Evolutionary conservation across 2,329 filamentous ascomycete genomes (phyloP).

Genomic region (Pseudodiploospora longispora): DNA sequence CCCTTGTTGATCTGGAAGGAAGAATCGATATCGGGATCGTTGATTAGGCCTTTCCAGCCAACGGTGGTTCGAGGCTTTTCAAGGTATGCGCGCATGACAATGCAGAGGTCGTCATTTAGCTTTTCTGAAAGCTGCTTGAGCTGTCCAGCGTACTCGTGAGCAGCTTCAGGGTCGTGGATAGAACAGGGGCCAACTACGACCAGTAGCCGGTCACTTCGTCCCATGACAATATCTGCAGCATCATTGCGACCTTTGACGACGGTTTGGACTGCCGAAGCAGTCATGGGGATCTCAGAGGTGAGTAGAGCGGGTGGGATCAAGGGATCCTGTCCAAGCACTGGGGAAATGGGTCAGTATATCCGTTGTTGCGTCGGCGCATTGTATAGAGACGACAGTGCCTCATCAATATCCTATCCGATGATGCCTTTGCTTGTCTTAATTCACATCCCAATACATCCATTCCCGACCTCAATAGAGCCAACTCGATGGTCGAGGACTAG

Average conservation of each 20-base stretch:
- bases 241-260: conserved; percentile 64
- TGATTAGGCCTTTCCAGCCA: conserved; percentile 98
- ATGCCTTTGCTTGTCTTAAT: too few species aligned
- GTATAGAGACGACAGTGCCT: too few species aligned
- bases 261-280: conserved; percentile 53
- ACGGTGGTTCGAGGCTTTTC: conserved; percentile 98
- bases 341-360: conserved; percentile 12
- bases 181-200: conserved; percentile 95
- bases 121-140: conserved; percentile 71
- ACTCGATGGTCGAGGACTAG: too few species aligned
- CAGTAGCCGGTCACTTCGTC: conserved; percentile 75
- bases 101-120: conserved; percentile 74
- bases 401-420: too few species aligned
- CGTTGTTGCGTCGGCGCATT: not conserved
- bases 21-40: conserved; percentile 95
- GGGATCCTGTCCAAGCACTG: conserved; percentile 90
- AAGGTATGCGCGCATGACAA: conserved; percentile 97
- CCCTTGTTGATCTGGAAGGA: conserved; percentile 99
- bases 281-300: conserved; percentile 73
- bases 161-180: conserved; percentile 85
- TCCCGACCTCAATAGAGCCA: too few species aligned
- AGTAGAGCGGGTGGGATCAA: conserved; percentile 84
- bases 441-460: too few species aligned
- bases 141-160: conserved; percentile 78
- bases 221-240: conserved; percentile 67